Percentiles rank a stretch among this genome's conserved stretches.
phyloP scores from a whole-genome alignment of 2,329 filamentous ascomycete species.

The Penicillium vulpinum region DNA sequence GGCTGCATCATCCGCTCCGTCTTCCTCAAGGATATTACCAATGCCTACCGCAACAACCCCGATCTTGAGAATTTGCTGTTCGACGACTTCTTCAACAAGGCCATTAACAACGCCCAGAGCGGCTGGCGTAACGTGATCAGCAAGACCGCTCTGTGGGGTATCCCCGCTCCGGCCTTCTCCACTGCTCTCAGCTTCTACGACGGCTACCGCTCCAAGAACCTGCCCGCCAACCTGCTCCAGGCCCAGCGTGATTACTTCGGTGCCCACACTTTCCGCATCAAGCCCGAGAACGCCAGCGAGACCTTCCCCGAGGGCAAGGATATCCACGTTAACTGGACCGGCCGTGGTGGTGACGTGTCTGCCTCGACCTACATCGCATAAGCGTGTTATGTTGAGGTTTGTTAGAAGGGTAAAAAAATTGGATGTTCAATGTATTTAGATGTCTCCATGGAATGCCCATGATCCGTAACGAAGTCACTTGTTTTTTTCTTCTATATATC shows the following conservation, averaged over 20 bases:
- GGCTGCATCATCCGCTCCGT: conserved; percentile 99
- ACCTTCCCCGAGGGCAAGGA: conserved; percentile 84
- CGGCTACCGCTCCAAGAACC: conserved; percentile 94
- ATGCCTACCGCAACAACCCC: conserved; percentile 89
- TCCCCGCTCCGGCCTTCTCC: conserved; percentile 94
- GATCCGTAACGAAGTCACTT: conserved; percentile 28
- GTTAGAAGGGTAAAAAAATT: conserved; percentile 25
- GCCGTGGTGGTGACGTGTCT: conserved; percentile 93
- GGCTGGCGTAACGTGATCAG: conserved; percentile 90
- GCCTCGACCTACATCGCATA: conserved; percentile 98
- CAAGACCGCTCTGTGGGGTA: conserved; percentile 90
- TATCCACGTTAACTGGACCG: conserved; percentile 99
- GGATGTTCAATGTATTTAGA: conserved; percentile 31
- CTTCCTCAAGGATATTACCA: conserved; percentile 99
- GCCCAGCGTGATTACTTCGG: conserved; percentile 99
- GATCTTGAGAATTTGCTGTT: conserved; percentile 98
- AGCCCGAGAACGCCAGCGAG: conserved; percentile 72
- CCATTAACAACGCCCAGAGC: conserved; percentile 92
- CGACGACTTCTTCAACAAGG: conserved; percentile 99
- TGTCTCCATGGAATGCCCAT: conserved; percentile 23
- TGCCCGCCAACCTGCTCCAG: conserved; percentile 97
- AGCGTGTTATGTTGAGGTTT: conserved; percentile 26
- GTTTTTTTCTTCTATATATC: conserved; percentile 2
- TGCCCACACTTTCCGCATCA: conserved; percentile 85
- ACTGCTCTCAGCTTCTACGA: conserved; percentile 98